Percentiles rank a stretch among this genome's conserved stretches.
These are phyloP conservation scores for Blastomyces parvus DNA, from an alignment of 2,329 filamentous ascomycete genomes.

Conservation along the genomic window DNA sequence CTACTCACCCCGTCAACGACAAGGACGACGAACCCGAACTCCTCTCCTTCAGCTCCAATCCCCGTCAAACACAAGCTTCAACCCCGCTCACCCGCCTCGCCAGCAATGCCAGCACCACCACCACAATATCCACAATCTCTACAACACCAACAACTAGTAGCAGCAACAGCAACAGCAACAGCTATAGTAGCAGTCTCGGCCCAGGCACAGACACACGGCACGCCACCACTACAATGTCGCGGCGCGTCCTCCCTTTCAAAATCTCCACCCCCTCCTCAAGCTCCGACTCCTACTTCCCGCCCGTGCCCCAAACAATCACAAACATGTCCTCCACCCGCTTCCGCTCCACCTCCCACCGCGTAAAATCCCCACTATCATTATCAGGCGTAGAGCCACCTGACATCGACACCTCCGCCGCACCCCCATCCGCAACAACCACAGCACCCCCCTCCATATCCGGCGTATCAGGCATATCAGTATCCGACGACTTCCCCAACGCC, in stretches of 20 bases:
- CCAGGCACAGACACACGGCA: background rate
- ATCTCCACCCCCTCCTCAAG: constrained; percentile 43
- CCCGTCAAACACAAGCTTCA: background rate
- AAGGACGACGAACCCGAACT: constrained; percentile 75
- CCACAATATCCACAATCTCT: constrained; percentile 15
- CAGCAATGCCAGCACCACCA: constrained; percentile 29
- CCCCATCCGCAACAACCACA: background rate
- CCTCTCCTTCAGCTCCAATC: constrained; percentile 49
- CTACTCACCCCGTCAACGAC: constrained; percentile 55
- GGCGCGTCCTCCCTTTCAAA: constrained; percentile 19
- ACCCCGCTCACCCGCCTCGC: constrained; percentile 23
- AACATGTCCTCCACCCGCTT: constrained; percentile 31
- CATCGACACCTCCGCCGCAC: background rate
- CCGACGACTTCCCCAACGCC: background rate
- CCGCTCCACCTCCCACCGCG: constrained; percentile 18
- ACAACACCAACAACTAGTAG: constrained; percentile 12
- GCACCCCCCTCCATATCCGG: constrained; percentile 19
- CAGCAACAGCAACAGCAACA: constrained; percentile 10
- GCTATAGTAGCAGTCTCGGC: constrained; percentile 4
- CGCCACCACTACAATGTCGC: constrained; percentile 3
- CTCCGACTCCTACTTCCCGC: constrained; percentile 54
- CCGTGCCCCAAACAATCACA: constrained; percentile 16
- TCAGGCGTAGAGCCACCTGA: constrained; percentile 19
- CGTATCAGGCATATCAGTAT: background rate
- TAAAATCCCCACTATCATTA: constrained; percentile 30